phyloP scores from a whole-genome alignment of 345 rosid species.

The Lagerstroemia speciosa region DNA sequence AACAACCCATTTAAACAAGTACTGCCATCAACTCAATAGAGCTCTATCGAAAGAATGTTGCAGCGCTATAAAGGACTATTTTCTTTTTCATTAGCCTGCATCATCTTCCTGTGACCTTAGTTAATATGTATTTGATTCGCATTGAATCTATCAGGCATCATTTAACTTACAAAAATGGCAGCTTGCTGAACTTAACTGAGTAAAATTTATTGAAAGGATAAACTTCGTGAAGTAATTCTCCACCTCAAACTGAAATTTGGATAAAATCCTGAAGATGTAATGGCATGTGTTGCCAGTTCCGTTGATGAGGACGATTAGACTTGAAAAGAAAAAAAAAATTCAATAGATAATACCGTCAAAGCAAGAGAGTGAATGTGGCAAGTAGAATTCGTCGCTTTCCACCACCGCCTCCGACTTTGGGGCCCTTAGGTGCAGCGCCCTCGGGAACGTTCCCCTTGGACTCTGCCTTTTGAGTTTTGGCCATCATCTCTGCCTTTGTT shows the following conservation, averaged over 20 bases:
- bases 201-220: not conserved
- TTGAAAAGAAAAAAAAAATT: not conserved
- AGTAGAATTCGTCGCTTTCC: slow-evolving; percentile 13
- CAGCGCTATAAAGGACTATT: not conserved
- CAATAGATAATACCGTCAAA: not conserved
- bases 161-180: not conserved
- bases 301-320: not conserved
- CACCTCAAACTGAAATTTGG: not conserved
- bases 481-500: slow-evolving; percentile 13
- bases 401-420: slow-evolving; percentile 19
- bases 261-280: not conserved
- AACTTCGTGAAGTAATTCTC: not conserved
- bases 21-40: not conserved
- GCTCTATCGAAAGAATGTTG: not conserved
- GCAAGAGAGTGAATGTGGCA: not conserved
- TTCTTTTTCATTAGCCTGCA: not conserved
- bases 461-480: slow-evolving; percentile 13
- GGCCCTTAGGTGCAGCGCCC: slow-evolving; percentile 17
- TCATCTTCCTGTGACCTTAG: not conserved
- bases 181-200: not conserved
- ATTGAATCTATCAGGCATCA: not conserved
- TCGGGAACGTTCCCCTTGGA: slow-evolving; percentile 11
- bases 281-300: not conserved
- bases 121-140: not conserved
- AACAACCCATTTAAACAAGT: not conserved